A percentile compares a stretch with the other conserved stretches of the same genome.
Evolutionary conservation across 306 rosid genomes (phyloP).

Genomic region (Cicer chorassanicum): DNA sequence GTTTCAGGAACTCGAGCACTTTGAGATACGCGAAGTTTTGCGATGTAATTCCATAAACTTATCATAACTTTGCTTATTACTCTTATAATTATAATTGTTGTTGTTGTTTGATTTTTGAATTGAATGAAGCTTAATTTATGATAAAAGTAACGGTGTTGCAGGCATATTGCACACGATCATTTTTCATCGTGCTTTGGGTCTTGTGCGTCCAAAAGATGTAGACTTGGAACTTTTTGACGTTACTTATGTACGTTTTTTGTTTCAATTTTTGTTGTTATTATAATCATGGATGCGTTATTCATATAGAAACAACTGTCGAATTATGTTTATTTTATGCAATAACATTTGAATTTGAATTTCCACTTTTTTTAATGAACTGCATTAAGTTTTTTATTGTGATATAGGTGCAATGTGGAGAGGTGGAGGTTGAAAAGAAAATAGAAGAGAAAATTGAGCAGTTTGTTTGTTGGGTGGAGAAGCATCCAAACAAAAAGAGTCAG

Average conservation of each 20-base stretch:
- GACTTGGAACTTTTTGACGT: conserved; percentile 92
- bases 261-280: not conserved
- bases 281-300: not conserved
- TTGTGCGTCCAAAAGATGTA: conserved; percentile 89
- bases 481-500: conserved; percentile 97
- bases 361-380: not conserved
- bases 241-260: conserved; percentile 72
- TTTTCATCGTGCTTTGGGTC: conserved; percentile 97
- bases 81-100: not conserved
- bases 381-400: conserved; percentile 16
- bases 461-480: conserved; percentile 95
- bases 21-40: conserved; percentile 89
- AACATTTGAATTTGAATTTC: conserved; percentile 7
- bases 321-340: not conserved
- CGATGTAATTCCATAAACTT: conserved; percentile 62
- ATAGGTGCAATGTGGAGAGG: conserved; percentile 96
- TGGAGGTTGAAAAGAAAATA: conserved; percentile 86
- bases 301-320: not conserved
- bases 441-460: conserved; percentile 95
- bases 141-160: conserved; percentile 44
- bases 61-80: not conserved
- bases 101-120: conserved; percentile 1
- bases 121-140: conserved; percentile 7
- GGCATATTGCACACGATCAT: conserved; percentile 91
- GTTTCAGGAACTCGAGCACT: conserved; percentile 81